These are phyloP conservation scores for Lasiosphaeria miniovina DNA, from an alignment of 495 filamentous ascomycete genomes.

Conservation along the genomic window DNA sequence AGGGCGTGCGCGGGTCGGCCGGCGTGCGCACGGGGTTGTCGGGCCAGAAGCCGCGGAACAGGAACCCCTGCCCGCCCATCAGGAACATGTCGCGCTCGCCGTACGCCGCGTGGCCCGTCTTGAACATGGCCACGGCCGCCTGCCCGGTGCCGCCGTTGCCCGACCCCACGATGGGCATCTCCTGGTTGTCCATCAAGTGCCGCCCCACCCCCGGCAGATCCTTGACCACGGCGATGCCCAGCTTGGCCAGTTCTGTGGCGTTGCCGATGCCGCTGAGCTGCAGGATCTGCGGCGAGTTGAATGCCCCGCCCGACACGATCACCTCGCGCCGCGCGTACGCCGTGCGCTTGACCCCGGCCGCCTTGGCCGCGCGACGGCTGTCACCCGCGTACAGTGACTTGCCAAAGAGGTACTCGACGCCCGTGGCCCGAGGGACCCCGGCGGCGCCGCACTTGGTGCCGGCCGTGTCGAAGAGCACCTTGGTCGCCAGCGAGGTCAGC, in stretches of 20 bases:
- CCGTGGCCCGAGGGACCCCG: constrained; percentile 28
- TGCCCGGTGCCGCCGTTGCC: constrained; percentile 20
- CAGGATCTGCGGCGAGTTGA: constrained; percentile 54
- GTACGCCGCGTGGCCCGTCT: constrained; percentile 34
- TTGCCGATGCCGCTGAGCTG: constrained; percentile 41
- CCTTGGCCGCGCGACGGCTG: constrained; percentile 22
- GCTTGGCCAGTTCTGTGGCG: constrained; percentile 30
- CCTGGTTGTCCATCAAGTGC: constrained; percentile 55
- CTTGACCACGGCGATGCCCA: constrained; percentile 42
- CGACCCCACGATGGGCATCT: constrained; percentile 33
- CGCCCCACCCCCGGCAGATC: constrained; percentile 54
- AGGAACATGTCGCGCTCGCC: constrained; percentile 39
- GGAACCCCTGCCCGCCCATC: constrained; percentile 37
- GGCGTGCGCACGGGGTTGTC: constrained; percentile 30
- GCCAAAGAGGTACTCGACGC: constrained; percentile 33
- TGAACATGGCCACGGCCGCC: constrained; percentile 34
- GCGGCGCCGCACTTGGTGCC: constrained; percentile 18
- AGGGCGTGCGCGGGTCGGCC: constrained; percentile 24
- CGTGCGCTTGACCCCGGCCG: constrained; percentile 34
- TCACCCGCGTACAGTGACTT: constrained; percentile 34
- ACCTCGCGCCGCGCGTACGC: constrained; percentile 47
- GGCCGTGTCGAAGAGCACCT: constrained; percentile 31
- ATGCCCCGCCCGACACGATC: constrained; percentile 50
- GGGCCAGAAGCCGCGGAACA: constrained; percentile 41
- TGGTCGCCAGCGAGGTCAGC: constrained; percentile 34